phyloP scores from a whole-genome alignment of 306 rosid genomes.

The Vachellia pachyceras region DNA sequence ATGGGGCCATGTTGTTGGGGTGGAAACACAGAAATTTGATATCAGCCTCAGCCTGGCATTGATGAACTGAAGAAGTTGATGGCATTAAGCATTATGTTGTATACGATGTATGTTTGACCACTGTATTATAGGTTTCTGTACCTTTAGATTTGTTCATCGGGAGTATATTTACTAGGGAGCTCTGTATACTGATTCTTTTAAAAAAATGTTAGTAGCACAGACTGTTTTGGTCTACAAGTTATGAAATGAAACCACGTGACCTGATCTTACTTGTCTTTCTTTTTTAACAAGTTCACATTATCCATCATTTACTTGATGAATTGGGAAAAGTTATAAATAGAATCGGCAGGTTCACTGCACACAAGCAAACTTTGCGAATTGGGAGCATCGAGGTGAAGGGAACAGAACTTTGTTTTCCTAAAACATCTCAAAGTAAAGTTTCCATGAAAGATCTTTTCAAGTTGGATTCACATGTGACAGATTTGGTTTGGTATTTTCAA shows the following conservation, averaged over 20 bases:
- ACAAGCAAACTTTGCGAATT: neutral
- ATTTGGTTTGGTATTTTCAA: neutral
- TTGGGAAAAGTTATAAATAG: neutral
- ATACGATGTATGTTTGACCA: conserved; percentile 25
- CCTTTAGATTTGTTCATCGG: conserved; percentile 40
- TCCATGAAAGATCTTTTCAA: neutral
- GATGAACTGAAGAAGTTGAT: conserved; percentile 25
- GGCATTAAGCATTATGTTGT: neutral
- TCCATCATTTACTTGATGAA: neutral
- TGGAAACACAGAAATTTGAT: conserved; percentile 88
- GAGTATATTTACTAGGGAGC: conserved; percentile 17
- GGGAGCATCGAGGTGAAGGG: neutral
- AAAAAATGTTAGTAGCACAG: conserved; percentile 1
- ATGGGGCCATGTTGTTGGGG: conserved; percentile 91
- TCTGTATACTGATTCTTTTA: conserved; percentile 42
- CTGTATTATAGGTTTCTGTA: conserved; percentile 34
- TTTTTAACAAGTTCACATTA: neutral
- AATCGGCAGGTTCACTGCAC: neutral
- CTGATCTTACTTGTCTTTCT: neutral
- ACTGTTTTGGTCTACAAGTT: conserved; percentile 3
- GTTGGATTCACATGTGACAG: neutral
- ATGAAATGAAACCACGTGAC: neutral
- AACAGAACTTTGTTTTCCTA: neutral
- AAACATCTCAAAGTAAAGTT: too few relatives aligned
- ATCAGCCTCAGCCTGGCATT: conserved; percentile 94